Conservation (phyloP, 345 rosid species). For the Eucalyptus marginata region DNA sequence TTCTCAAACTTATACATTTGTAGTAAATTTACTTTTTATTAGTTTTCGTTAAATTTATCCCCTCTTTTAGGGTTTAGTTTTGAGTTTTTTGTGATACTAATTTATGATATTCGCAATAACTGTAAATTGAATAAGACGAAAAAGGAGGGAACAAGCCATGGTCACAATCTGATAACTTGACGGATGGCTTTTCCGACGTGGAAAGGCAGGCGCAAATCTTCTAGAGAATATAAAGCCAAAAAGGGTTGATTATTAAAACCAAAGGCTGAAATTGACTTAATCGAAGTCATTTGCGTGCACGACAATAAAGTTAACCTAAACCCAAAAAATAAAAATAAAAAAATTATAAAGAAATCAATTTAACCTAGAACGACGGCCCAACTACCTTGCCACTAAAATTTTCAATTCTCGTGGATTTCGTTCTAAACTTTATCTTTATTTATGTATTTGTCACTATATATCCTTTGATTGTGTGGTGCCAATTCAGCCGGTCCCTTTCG, state of each 20-base stretch:
- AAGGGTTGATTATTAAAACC: not conserved
- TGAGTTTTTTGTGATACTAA: not conserved
- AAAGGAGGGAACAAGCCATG: not conserved
- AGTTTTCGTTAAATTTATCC: no score
- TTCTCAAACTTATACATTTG: accelerated
- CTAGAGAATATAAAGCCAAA: not conserved
- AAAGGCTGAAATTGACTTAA: not conserved
- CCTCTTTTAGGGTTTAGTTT: no score
- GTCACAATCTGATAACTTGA: not conserved
- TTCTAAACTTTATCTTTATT: not conserved
- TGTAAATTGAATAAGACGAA: not conserved
- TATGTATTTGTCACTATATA: not conserved
- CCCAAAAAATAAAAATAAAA: not conserved
- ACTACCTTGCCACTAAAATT: not conserved
- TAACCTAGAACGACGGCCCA: not conserved
- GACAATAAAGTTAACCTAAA: not conserved
- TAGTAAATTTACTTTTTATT: no score
- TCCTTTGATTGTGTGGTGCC: not conserved
- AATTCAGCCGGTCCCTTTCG: not conserved
- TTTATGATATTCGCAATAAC: not conserved
- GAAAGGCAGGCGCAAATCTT: not conserved
- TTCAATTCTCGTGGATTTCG: not conserved
- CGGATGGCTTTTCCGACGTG: not conserved
- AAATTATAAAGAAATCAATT: not conserved
- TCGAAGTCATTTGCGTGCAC: not conserved